These are phyloP conservation scores for Solanum paucissectum DNA, from an alignment of 257 asterid genomes.

Conservation along the genomic window DNA sequence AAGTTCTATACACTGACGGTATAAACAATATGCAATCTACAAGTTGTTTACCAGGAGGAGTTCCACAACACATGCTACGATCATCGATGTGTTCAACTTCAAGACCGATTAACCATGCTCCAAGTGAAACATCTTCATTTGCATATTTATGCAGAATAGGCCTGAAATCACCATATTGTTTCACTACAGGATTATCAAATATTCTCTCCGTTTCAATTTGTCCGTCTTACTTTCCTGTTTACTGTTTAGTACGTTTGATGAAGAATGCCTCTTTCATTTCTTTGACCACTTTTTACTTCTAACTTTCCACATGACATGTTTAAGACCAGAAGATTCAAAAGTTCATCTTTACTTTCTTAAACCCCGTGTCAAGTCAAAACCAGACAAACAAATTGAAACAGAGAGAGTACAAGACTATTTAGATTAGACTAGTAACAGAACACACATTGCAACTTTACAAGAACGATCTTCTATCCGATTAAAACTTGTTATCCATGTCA, in stretches of 20 bases:
- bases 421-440: background rate
- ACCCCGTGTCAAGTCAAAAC: background rate
- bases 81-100: slow-evolving; percentile 49
- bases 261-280: background rate
- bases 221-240: background rate
- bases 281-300: too few relatives aligned
- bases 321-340: background rate
- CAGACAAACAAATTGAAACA: too few relatives aligned
- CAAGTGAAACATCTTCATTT: slow-evolving; percentile 55
- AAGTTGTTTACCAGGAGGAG: slow-evolving; percentile 29
- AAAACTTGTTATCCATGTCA: background rate
- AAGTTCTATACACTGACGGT: background rate
- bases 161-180: slow-evolving; percentile 16
- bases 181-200: background rate
- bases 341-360: background rate
- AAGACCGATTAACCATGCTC: slow-evolving; percentile 55
- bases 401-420: background rate
- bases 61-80: slow-evolving; percentile 45
- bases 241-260: background rate
- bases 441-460: background rate
- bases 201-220: background rate
- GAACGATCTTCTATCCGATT: background rate
- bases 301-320: too few relatives aligned
- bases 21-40: background rate
- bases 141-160: slow-evolving; percentile 47